Percentiles rank a stretch among this genome's conserved stretches.
Evolutionary conservation across 1,284 basidiomycete genomes (phyloP).

Genomic region (Termitomyces sp.): DNA sequence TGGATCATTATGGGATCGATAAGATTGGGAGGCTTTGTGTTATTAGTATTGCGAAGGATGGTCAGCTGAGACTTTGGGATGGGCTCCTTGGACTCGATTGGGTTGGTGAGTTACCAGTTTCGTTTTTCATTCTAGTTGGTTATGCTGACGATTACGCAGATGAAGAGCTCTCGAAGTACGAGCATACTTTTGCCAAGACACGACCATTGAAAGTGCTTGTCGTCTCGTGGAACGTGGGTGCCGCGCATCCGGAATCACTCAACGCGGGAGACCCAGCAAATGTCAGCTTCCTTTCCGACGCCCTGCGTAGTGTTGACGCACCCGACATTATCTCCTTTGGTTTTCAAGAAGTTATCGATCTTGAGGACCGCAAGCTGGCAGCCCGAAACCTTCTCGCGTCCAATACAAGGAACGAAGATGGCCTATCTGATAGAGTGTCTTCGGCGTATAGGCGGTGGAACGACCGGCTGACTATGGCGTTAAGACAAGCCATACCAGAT

Average conservation of each 20-base stretch:
- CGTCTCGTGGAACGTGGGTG: slow-evolving; percentile 92
- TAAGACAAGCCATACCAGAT: slow-evolving; percentile 63
- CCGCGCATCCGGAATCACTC: slow-evolving; percentile 76
- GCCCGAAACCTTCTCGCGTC: slow-evolving; percentile 82
- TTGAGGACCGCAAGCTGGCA: slow-evolving; percentile 87
- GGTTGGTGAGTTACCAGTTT: slow-evolving; percentile 57
- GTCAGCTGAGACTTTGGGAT: slow-evolving; percentile 82
- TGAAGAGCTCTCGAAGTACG: slow-evolving; percentile 68
- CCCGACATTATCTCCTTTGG: slow-evolving; percentile 93
- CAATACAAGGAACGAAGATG: slow-evolving; percentile 60
- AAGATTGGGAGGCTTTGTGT: slow-evolving; percentile 65
- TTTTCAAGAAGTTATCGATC: slow-evolving; percentile 93
- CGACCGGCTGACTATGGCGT: slow-evolving; percentile 72
- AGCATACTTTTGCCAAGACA: slow-evolving; percentile 76
- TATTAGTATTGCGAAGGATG: slow-evolving; percentile 76
- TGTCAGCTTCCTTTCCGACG: slow-evolving; percentile 66
- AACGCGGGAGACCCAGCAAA: slow-evolving; percentile 54
- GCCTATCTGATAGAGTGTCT: slow-evolving; percentile 76
- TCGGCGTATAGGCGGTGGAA: slow-evolving; percentile 85
- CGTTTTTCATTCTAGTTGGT: neutral
- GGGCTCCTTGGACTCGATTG: slow-evolving; percentile 82
- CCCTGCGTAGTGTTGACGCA: slow-evolving; percentile 61
- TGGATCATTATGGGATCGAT: slow-evolving; percentile 71
- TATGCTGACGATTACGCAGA: slow-evolving; percentile 39
- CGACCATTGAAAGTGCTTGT: slow-evolving; percentile 77